Evolutionary conservation across 352 stramenopile genomes (phyloP), one percentile per base, ranked within the genome.

Genomic region (Globisporangium acanthophoron): DNA sequence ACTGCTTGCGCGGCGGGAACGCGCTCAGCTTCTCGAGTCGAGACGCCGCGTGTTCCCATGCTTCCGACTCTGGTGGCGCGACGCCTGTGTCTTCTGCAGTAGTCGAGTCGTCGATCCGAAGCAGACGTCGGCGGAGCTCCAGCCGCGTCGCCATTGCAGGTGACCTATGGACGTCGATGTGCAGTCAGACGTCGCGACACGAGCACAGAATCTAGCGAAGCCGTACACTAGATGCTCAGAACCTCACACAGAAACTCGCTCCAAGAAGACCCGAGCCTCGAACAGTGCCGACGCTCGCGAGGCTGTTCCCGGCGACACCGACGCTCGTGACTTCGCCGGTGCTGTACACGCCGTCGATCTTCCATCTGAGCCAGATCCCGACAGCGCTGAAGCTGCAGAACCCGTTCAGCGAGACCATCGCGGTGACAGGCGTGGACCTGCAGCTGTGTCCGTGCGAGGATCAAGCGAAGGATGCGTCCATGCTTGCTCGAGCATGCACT

Each of bases 401-500:
- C 49, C 82, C 85, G 18, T 94, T 94, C 59, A 87, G 71, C 58
- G 79, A 92, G 61, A 78, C 58, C 43, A 92, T 94, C 58, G 87
- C 79, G 8, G 66, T 94, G 40, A 84, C 69, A 6, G 63, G 43
- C 5, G 74, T 88, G 9, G 81, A 92, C 56, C 52, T 94, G 24
- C 51, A 85, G 66, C 59, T 94, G 20, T 92, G 88, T 57, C 82
- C 85, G 20, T 94, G 85, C 44, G 65, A 89, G 61, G 70, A 77
- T 18, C 85, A 94, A 52, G 58, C 59, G 55, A 69, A 64, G 58
- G 74, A 74, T 90, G 43, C 29, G 66, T 74, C 16, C 29, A 21
- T 15, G 35, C 35, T 40, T 40, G 35, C 35, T 40, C 35, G 35
- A 12, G 11, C 0, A 4, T 40, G 35, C 56, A 74, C 64, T 75